These are phyloP conservation scores for Teratosphaeria nubilosa DNA, from an alignment of 2,329 filamentous ascomycete genomes.

Conservation along the genomic window DNA sequence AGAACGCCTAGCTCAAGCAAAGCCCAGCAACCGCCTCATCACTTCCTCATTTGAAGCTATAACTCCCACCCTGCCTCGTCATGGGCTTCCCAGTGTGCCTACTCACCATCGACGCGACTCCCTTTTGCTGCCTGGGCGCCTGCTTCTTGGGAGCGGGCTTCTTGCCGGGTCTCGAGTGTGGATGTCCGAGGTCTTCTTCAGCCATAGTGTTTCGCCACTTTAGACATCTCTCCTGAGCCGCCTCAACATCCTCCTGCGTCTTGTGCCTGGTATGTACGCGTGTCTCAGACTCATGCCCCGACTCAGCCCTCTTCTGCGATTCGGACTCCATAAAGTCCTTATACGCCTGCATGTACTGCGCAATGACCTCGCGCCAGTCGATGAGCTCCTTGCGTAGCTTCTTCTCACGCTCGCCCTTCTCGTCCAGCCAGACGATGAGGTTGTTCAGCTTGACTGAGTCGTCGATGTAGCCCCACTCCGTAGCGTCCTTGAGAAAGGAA, in stretches of 20 bases:
- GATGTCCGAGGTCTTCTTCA: conserved; percentile 25
- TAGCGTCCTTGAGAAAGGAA: conserved; percentile 65
- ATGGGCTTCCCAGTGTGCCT: conserved; percentile 39
- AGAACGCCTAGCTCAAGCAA: not conserved
- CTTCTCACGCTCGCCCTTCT: conserved; percentile 73
- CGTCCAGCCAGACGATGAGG: conserved; percentile 80
- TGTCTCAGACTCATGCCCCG: conserved; percentile 36
- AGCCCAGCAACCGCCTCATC: not conserved
- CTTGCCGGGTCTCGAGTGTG: conserved; percentile 25
- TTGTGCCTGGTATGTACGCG: conserved; percentile 56
- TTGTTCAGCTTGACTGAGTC: conserved; percentile 67
- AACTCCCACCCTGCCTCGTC: conserved; percentile 41
- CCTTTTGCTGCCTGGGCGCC: conserved; percentile 22
- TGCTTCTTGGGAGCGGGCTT: conserved; percentile 25
- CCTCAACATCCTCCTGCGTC: conserved; percentile 45
- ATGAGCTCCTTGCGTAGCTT: conserved; percentile 81
- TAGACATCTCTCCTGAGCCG: conserved; percentile 49
- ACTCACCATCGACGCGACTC: conserved; percentile 30
- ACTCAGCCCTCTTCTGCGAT: conserved; percentile 39
- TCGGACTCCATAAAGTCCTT: conserved; percentile 34
- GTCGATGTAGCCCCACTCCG: conserved; percentile 86
- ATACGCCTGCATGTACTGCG: conserved; percentile 53
- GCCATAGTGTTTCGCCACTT: conserved; percentile 57
- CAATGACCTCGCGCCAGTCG: conserved; percentile 61
- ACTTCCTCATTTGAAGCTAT: conserved; percentile 19